Evolutionary conservation across 192 early-diverging fungal genomes (phyloP), one percentile per base, ranked within the genome.

Genomic region (Backusella tarrabulga): DNA sequence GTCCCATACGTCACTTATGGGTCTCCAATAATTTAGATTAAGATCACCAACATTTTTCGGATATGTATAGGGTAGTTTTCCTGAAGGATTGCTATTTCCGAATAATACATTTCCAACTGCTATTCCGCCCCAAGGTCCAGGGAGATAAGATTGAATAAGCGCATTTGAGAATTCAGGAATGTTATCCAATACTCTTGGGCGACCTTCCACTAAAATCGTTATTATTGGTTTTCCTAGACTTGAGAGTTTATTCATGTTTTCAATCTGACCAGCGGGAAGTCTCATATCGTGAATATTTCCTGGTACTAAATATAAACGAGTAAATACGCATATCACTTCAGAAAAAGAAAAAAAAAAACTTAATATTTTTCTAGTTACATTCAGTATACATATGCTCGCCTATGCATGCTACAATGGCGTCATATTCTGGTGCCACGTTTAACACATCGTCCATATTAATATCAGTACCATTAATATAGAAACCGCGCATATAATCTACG

Each of bases 351-450:
- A 29, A 29, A 29, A 29, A 40, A 60, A 60, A 14, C 26, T 29
- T 63, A 63, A 63, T 63, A n/a, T 29, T 63, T 63, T 29, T 63
- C 19, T 42, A 35, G 26, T 76, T 66, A 40, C 85, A 83, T 72
- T 91, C 89, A 7, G 90, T 84, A 60, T 91, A 91, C 8, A 89
- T 79, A 71, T 86, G 78, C 74, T 91, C 90, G 7, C 90, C 90
- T 15, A 90, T 71, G 6, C 85, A 85, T 34, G 89, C 66, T 17
- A 91, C 82, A 42, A 90, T 75, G 41, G 83, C 87, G 46, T 91
- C 90, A 3, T 83, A 89, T 54, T 81, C 60, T 40, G 76, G 41
- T 38, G 81, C 83, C 0, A 81, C 81, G 11, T 56, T 21, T 3
- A 79, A 36, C 34, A 80, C 79, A 12, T 72, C 34, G 12, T 73